phyloP scores from a whole-genome alignment of 2,329 filamentous ascomycete genomes.

The Fusarium agapanthi region DNA sequence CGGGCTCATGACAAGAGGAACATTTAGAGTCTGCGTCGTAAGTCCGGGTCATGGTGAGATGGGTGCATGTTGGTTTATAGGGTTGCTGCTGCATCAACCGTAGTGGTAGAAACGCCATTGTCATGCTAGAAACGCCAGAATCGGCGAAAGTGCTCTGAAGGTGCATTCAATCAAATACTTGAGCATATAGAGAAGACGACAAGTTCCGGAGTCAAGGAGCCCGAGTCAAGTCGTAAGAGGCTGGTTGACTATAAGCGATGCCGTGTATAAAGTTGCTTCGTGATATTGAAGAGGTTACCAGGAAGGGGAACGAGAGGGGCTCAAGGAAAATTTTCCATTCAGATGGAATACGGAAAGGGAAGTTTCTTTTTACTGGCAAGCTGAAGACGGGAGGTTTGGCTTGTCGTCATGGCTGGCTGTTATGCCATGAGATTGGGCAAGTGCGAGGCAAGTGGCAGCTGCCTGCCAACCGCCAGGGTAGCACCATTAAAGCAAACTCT shows the following conservation, averaged over 20 bases:
- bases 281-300: background rate
- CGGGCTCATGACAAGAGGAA: conserved; percentile 62
- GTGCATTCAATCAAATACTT: background rate
- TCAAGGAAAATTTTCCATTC: background rate
- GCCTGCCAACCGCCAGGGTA: background rate
- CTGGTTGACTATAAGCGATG: conserved; percentile 15
- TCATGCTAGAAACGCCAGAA: background rate
- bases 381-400: background rate
- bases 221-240: background rate
- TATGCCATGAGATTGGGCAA: conserved; percentile 23
- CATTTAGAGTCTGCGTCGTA: conserved; percentile 65
- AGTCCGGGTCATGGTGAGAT: conserved; percentile 73
- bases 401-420: background rate
- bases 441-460: conserved; percentile 35
- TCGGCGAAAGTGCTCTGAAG: background rate
- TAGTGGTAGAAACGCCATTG: conserved; percentile 26
- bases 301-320: background rate
- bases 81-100: conserved; percentile 16
- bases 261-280: conserved; percentile 13
- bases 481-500: background rate
- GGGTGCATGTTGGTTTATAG: conserved; percentile 64
- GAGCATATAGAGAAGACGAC: background rate
- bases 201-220: background rate
- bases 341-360: background rate
- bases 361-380: background rate